Evolutionary conservation across 345 rosid genomes (phyloP), one percentile per base, ranked within the genome.

Genomic region (Geranium brycei): DNA sequence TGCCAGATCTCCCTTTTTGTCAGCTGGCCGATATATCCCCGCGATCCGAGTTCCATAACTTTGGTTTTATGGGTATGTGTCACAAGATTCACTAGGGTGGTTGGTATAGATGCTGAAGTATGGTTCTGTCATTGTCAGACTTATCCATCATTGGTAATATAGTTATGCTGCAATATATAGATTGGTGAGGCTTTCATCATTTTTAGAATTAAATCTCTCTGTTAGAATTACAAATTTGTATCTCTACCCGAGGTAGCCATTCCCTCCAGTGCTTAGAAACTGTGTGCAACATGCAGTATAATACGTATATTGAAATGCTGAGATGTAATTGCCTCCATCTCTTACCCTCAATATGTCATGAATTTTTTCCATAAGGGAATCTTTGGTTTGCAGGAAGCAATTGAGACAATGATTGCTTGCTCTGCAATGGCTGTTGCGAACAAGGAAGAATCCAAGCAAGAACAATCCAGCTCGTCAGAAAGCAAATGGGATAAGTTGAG

Each of bases 371-470:
- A 41, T 19, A 63, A 70, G 7, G 69, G 62, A 63, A 58, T 55
- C 51, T 30, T 63, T 64, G 23, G 64, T 35, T 41, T 71, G 68
- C 72, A 87, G 93, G 93, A 84, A 75, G 85, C 87, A 28, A 78
- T 90, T 70, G 99, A 93, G 82, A 75, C 71, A 66, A 82, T 88
- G 70, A 83, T 89, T 72, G 97, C 99, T 35, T 90, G 83, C 76
- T 86, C 96, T 57, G 97, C 96, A 61, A 93, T 93, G 97, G 91
- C 95, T 76, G 73, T 85, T 64, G 81, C 70, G 63, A 82, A 81
- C 69, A 82, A 81, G 62, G 76, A 80, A 63, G 91, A 81, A 80
- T 62, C 77, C 18, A 80, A 90, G 68, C 79, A 69, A 60, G 91
- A 77, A 53, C 84, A 79, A 74, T 63, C 72, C 67, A 64, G 63